Conservation (phyloP, 495 filamentous ascomycete genomes). For the Aspergillus conjunctus region DNA sequence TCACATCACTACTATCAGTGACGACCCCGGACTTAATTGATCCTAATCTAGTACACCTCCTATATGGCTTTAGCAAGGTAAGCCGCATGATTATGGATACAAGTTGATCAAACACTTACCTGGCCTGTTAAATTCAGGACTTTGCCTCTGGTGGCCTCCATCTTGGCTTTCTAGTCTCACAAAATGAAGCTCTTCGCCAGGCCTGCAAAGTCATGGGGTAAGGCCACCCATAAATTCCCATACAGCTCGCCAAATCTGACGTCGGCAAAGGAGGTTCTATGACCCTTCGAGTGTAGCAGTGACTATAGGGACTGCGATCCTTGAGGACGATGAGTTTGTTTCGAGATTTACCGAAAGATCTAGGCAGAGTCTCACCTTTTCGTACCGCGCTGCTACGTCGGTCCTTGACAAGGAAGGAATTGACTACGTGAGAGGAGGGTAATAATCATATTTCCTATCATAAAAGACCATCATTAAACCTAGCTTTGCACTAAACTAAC, state of each 20-base stretch:
- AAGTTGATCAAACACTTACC: background rate
- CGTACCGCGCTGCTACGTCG: constrained; percentile 30
- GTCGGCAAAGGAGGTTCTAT: constrained; percentile 35
- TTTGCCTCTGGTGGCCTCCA: constrained; percentile 57
- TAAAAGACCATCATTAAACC: background rate
- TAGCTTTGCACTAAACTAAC: background rate
- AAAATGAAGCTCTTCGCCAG: constrained; percentile 32
- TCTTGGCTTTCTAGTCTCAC: constrained; percentile 54
- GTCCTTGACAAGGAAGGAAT: constrained; percentile 34
- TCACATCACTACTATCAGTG: constrained; percentile 55
- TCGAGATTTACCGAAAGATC: constrained; percentile 32
- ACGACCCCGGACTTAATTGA: constrained; percentile 48
- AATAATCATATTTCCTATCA: constrained; percentile 3
- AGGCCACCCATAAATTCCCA: background rate
- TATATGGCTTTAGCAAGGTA: constrained; percentile 61
- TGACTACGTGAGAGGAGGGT: constrained; percentile 37
- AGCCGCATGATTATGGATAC: background rate
- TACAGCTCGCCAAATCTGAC: constrained; percentile 1
- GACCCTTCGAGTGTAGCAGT: constrained; percentile 35
- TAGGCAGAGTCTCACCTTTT: constrained; percentile 27
- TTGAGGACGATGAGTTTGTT: constrained; percentile 40
- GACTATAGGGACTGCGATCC: constrained; percentile 41
- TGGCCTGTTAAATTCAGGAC: constrained; percentile 35
- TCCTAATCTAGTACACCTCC: constrained; percentile 53
- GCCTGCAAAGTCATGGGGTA: constrained; percentile 36